Percentiles rank a stretch among this genome's conserved stretches.
Evolutionary conservation across 495 filamentous ascomycete genomes (phyloP).

Genomic region (Copromyces sp.): DNA sequence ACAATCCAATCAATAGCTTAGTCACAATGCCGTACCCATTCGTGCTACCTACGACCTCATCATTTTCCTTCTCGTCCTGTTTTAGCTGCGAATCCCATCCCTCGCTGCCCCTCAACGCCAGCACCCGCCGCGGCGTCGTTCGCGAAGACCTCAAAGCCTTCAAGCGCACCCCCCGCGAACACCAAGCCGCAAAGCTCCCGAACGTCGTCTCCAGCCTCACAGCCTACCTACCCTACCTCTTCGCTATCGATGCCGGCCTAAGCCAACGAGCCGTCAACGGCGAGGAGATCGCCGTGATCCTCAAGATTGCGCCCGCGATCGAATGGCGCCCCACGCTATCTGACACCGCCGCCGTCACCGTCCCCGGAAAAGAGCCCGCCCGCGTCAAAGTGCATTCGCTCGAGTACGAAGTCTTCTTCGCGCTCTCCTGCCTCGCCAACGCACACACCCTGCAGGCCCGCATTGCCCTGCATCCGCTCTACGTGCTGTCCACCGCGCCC

Average conservation of each 20-base stretch:
- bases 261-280: slow-evolving; percentile 38
- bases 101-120: slow-evolving; percentile 66
- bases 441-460: slow-evolving; percentile 62
- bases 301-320: slow-evolving; percentile 39
- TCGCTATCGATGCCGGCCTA: slow-evolving; percentile 62
- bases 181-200: slow-evolving; percentile 55
- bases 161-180: slow-evolving; percentile 61
- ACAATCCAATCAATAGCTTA: background rate
- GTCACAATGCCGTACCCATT: slow-evolving; percentile 76
- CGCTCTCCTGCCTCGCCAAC: slow-evolving; percentile 64
- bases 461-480: slow-evolving; percentile 38
- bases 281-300: slow-evolving; percentile 54
- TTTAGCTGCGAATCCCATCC: slow-evolving; percentile 67
- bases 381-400: slow-evolving; percentile 62
- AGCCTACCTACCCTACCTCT: slow-evolving; percentile 69
- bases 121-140: slow-evolving; percentile 67
- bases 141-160: slow-evolving; percentile 69
- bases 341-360: slow-evolving; percentile 34
- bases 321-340: slow-evolving; percentile 81
- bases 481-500: slow-evolving; percentile 44
- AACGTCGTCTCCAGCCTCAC: slow-evolving; percentile 56
- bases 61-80: slow-evolving; percentile 63
- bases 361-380: slow-evolving; percentile 48
- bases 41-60: slow-evolving; percentile 72
- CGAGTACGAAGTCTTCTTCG: slow-evolving; percentile 74